Base-by-base conservation (phyloP, 352 stramenopile species). In the Globisporangium sylvaticum region DNA sequence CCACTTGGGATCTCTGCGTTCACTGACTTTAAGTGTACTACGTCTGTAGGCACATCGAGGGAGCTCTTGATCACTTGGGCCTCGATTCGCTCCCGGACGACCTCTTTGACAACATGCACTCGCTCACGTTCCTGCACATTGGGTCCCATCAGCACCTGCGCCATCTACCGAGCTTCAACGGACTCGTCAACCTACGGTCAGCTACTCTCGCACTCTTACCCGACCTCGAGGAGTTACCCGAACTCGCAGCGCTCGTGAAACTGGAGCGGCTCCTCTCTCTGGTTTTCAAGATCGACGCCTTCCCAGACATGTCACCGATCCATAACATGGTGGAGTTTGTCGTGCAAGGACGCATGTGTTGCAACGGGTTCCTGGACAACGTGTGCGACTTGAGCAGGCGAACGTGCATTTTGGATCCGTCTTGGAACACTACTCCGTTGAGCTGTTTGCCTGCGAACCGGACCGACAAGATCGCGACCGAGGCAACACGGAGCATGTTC, bases 301-400 rank as follows among this genome's bases (percentile, higher is more conserved):
- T 73, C 5, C 68, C 68, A 0, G 64, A 70, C 25, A 60, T 73
- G 50, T 5, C 42, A 1, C 50, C 68, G 5, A 18, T 66, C 9
- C 25, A 3, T 1, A 55, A 46, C 15, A 20, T 73, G 10, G 32
- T 64, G 4, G 3, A 24, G 7, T 62, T 73, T 15, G 20, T 24
- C 5, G 48, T 56, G 1, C 12, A 18, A 15, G 37, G 4, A 22
- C 32, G 12, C 27, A 48, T 64, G 15, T 70, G 64, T 39, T 73
- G 64, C 53, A 73, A 67, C 20, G 68, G 64, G 3, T 73, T 73
- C 37, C 29, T 65, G 0, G 39, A 44, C 20, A 29, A 44, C 8
- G n/a, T 31, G 3, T 74, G 64, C 27, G 52, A 74, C 24, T 44
- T 72, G 2, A 37, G 3, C 8, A 64, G 66, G 4, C 32, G 50